These are phyloP conservation scores for Tremella mesenterica DNA, from an alignment of 768 basidiomycete genomes.

Conservation along the genomic window DNA sequence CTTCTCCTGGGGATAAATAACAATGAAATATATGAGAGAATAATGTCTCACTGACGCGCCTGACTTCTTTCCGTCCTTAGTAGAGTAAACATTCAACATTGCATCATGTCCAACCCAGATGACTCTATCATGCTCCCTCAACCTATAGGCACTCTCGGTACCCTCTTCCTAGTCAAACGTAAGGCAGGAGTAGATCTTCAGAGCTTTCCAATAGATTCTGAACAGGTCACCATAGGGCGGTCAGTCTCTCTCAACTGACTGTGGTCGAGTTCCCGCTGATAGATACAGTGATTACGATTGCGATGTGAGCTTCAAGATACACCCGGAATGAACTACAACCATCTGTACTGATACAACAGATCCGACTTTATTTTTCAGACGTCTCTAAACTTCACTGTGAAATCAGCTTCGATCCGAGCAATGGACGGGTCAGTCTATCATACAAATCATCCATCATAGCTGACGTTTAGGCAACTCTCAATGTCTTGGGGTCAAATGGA, in stretches of 20 bases:
- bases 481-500: conserved; percentile 32
- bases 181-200: conserved; percentile 31
- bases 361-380: conserved; percentile 39
- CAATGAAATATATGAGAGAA: no score
- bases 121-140: not conserved
- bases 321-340: not conserved
- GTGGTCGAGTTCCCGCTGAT: not conserved
- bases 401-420: conserved; percentile 34
- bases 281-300: conserved; percentile 28
- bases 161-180: conserved; percentile 17
- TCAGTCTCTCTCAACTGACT: conserved; percentile 9
- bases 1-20: no score
- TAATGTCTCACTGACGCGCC: no score
- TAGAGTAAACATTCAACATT: no score
- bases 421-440: conserved; percentile 24
- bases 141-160: conserved; percentile 13
- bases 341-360: conserved; percentile 10
- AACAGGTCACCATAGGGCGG: conserved; percentile 33
- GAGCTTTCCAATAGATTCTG: conserved; percentile 29
- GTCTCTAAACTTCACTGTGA: conserved; percentile 41
- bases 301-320: conserved; percentile 15
- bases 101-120: no score
- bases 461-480: conserved; percentile 24
- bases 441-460: not conserved
- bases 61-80: no score